A percentile compares a stretch with the other conserved stretches of the same genome.
These are phyloP conservation scores for Pseudohyphozyma bogoriensis DNA, from an alignment of 768 basidiomycete species.

Conservation along the genomic window DNA sequence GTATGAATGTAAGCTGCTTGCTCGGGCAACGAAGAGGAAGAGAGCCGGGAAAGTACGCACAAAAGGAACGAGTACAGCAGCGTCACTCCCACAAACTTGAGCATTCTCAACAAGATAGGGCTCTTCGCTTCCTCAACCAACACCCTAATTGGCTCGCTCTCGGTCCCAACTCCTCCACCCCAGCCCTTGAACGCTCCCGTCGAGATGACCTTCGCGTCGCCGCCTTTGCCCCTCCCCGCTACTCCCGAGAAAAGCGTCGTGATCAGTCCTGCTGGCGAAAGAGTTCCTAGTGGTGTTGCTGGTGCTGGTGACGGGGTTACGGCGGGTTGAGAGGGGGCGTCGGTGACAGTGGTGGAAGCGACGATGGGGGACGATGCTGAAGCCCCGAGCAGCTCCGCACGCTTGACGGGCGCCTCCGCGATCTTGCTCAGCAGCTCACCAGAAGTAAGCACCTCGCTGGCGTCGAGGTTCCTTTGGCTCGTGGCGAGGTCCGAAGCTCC, in stretches of 20 bases:
- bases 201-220: slow-evolving; percentile 21
- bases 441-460: slow-evolving; percentile 55
- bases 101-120: slow-evolving; percentile 20
- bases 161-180: slow-evolving; percentile 41
- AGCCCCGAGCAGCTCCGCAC: slow-evolving; percentile 6
- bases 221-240: slow-evolving; percentile 10
- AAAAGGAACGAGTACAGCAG: slow-evolving; percentile 26
- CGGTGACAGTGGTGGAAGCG: background rate
- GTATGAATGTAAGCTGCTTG: background rate
- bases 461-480: slow-evolving; percentile 58
- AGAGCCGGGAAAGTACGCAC: too few species aligned
- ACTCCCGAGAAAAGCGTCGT: slow-evolving; percentile 23
- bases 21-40: slow-evolving; percentile 5
- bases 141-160: slow-evolving; percentile 61
- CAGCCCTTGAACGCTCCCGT: slow-evolving; percentile 14
- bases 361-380: background rate
- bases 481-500: slow-evolving; percentile 46
- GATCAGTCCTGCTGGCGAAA: slow-evolving; percentile 37
- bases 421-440: slow-evolving; percentile 45
- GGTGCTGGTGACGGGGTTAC: background rate
- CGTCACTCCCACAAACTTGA: slow-evolving; percentile 16
- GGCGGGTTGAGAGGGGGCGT: background rate
- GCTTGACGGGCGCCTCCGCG: slow-evolving; percentile 22
- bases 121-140: slow-evolving; percentile 68
- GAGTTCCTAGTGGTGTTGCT: background rate